These are phyloP conservation scores for Camelina laxa DNA, from an alignment of 345 rosid species.

Conservation along the genomic window DNA sequence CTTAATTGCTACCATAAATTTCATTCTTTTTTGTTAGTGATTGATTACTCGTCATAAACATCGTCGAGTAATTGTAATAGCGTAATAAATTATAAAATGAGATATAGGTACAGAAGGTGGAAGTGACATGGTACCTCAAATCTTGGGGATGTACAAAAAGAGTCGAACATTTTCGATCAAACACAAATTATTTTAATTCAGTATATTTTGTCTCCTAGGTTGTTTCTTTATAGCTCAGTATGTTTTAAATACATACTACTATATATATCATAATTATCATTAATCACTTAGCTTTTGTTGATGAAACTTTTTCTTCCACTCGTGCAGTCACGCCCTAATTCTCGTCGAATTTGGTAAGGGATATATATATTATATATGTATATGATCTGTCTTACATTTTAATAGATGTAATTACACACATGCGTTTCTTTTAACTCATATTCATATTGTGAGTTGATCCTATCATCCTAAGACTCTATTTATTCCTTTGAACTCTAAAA, in stretches of 20 bases:
- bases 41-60: conserved; percentile 29
- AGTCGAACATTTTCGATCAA: conserved; percentile 37
- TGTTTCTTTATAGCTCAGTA: conserved; percentile 23
- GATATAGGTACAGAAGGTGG: conserved; percentile 44
- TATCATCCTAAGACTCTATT: conserved; percentile 9
- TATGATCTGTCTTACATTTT: not conserved
- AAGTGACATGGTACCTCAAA: conserved; percentile 54
- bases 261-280: too few species aligned
- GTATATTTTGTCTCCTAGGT: conserved; percentile 12
- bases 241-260: too few species aligned
- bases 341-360: conserved; percentile 35
- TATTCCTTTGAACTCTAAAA: conserved; percentile 16
- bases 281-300: conserved; percentile 25
- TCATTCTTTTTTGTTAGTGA: not conserved
- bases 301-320: conserved; percentile 41
- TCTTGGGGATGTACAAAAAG: conserved; percentile 47
- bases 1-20: conserved; percentile 3
- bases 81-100: conserved; percentile 36
- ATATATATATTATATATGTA: not conserved
- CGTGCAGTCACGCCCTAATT: conserved; percentile 61
- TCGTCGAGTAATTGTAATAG: conserved; percentile 29
- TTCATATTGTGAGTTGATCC: conserved; percentile 24
- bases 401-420: conserved; percentile 21
- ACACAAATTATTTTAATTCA: conserved; percentile 15
- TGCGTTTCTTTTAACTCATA: conserved; percentile 25